Evolutionary conservation across 805 yeast species (phyloP).

Genomic region (Metschnikowia corniflorae): DNA sequence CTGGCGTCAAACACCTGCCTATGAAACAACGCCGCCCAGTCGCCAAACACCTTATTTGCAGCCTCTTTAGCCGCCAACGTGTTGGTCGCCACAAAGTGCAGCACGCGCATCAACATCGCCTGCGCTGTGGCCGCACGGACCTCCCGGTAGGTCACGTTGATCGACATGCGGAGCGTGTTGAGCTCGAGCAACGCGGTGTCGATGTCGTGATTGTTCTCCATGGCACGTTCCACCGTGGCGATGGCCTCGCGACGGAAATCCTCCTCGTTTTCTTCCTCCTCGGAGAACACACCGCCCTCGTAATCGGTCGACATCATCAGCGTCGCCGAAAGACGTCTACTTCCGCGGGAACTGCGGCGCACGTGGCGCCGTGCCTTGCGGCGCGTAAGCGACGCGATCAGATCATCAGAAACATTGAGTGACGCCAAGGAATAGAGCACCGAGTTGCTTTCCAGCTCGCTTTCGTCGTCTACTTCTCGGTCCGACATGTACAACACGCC

Average conservation of each 20-base stretch:
- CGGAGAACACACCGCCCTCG: constrained; percentile 32
- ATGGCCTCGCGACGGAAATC: constrained; percentile 87
- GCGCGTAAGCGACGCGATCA: constrained; percentile 50
- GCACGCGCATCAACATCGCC: constrained; percentile 67
- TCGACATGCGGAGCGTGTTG: constrained; percentile 94
- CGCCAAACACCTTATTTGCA: constrained; percentile 64
- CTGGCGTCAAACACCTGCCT: constrained; percentile 80
- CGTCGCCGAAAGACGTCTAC: constrained; percentile 35
- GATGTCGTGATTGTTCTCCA: constrained; percentile 86
- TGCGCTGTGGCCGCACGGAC: constrained; percentile 77
- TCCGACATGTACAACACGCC: constrained; percentile 51
- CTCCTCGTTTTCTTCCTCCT: constrained; percentile 51
- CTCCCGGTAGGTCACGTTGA: constrained; percentile 93
- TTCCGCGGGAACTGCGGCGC: constrained; percentile 22
- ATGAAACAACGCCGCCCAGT: constrained; percentile 78
- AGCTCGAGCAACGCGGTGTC: constrained; percentile 91
- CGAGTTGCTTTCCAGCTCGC: constrained; percentile 40
- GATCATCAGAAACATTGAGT: constrained; percentile 54
- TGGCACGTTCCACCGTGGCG: constrained; percentile 88
- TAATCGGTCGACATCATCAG: constrained; percentile 46
- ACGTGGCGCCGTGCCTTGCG: constrained; percentile 39
- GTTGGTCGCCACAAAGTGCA: constrained; percentile 71
- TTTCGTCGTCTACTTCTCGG: constrained; percentile 31
- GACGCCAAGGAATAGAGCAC: constrained; percentile 45
- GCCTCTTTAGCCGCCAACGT: constrained; percentile 78